Percentiles rank a stretch among this genome's conserved stretches.
These are phyloP conservation scores for Gossypium gossypioides DNA, from an alignment of 441 rosid genomes.

Conservation along the genomic window DNA sequence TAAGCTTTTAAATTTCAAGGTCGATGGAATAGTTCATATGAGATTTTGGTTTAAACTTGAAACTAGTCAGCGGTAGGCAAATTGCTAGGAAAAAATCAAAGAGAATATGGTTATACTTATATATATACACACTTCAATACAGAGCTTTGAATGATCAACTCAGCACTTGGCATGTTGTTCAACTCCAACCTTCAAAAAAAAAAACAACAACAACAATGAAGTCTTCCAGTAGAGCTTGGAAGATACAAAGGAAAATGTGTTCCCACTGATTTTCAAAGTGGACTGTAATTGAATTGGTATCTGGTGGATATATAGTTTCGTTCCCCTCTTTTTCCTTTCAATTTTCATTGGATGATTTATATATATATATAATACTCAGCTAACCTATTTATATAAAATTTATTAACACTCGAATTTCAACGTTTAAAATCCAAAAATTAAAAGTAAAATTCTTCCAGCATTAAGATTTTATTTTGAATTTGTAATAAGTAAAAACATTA, in stretches of 20 bases:
- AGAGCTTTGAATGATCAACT: too few relatives aligned
- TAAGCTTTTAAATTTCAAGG: not conserved
- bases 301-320: not conserved
- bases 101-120: not conserved
- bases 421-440: too few relatives aligned
- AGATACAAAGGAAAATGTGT: not conserved
- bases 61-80: not conserved
- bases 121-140: too few relatives aligned
- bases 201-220: not conserved
- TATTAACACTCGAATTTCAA: too few relatives aligned
- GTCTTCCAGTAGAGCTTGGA: not conserved
- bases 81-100: not conserved
- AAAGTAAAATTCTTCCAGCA: too few relatives aligned
- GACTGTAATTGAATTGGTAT: not conserved
- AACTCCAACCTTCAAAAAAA: not conserved
- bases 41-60: not conserved
- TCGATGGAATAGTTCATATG: not conserved
- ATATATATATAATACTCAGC: too few relatives aligned
- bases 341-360: not conserved
- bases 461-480: too few relatives aligned
- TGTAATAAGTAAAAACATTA: too few relatives aligned
- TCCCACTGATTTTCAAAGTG: not conserved
- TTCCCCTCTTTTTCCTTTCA: not conserved
- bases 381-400: too few relatives aligned
- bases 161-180: not conserved